A percentile compares a stretch with the other conserved stretches of the same genome.
Conservation (phyloP, 768 basidiomycete genomes). For the Dioszegia crocea region DNA sequence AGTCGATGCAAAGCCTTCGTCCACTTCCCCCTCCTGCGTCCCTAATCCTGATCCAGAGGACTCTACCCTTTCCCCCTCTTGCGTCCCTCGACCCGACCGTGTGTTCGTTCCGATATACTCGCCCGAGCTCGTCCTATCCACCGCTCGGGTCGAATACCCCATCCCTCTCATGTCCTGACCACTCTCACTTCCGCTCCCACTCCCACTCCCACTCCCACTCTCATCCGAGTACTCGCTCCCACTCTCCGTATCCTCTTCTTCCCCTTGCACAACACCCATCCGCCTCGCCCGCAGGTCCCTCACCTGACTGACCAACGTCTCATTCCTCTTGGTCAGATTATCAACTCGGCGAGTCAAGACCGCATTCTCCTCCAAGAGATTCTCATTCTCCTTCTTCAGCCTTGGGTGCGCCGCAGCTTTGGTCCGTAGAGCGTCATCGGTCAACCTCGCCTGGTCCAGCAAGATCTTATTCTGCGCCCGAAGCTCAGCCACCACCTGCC, state of each 20-base stretch:
- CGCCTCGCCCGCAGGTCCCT: conserved; percentile 18
- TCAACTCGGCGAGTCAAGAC: neutral
- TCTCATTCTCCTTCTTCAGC: conserved; percentile 12
- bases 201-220: neutral
- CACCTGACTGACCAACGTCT: conserved; percentile 25
- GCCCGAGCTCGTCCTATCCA: conserved; percentile 3
- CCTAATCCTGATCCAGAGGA: too few species aligned
- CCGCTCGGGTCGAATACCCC: neutral
- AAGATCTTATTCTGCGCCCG: conserved; percentile 19
- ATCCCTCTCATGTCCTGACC: neutral
- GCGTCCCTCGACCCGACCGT: neutral
- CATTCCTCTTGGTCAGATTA: conserved; percentile 23
- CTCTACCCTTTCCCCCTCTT: neutral
- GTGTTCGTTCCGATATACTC: neutral
- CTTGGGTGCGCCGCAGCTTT: conserved; percentile 22
- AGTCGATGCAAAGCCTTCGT: too few species aligned
- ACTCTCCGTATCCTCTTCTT: conserved; percentile 7
- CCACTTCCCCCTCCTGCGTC: neutral
- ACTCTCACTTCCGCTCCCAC: neutral
- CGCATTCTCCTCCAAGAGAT: neutral
- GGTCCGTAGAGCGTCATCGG: conserved; percentile 31
- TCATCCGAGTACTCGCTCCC: neutral
- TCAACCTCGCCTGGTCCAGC: conserved; percentile 29
- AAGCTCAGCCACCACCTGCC: conserved; percentile 9
- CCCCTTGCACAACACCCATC: conserved; percentile 29